These are phyloP conservation scores for Didymella exigua DNA, from an alignment of 2,329 filamentous ascomycete genomes.

Conservation along the genomic window DNA sequence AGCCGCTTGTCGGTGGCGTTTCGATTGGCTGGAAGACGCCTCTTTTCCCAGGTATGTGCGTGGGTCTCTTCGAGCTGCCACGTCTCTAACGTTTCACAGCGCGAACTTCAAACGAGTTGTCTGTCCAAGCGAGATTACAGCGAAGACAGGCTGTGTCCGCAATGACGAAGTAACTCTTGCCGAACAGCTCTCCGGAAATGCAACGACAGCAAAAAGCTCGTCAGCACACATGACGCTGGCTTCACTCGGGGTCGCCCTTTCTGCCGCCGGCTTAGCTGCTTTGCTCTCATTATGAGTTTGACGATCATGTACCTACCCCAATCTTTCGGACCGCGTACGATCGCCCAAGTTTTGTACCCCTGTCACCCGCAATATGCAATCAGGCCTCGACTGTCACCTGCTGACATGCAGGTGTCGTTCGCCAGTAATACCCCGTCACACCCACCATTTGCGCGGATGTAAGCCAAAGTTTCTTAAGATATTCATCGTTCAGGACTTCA, in stretches of 20 bases:
- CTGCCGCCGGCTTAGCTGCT: constrained; percentile 11
- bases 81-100: constrained; percentile 37
- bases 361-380: constrained; percentile 29
- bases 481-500: background rate
- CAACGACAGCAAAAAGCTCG: background rate
- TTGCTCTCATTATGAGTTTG: constrained; percentile 33
- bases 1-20: constrained; percentile 42
- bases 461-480: background rate
- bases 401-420: constrained; percentile 36
- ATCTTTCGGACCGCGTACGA: constrained; percentile 24
- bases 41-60: constrained; percentile 39
- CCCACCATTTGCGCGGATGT: background rate
- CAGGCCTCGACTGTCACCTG: constrained; percentile 19
- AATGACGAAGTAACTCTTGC: constrained; percentile 39
- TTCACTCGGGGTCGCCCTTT: background rate
- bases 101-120: constrained; percentile 46
- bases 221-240: background rate
- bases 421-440: background rate
- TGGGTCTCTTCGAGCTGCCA: background rate
- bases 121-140: constrained; percentile 43
- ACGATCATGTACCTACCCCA: constrained; percentile 31
- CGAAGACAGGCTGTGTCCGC: constrained; percentile 42
- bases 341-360: constrained; percentile 29
- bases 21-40: constrained; percentile 46
- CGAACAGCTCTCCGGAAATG: constrained; percentile 9